phyloP scores from a whole-genome alignment of 140 eudicot species.

The Ambrosia hybrid region DNA sequence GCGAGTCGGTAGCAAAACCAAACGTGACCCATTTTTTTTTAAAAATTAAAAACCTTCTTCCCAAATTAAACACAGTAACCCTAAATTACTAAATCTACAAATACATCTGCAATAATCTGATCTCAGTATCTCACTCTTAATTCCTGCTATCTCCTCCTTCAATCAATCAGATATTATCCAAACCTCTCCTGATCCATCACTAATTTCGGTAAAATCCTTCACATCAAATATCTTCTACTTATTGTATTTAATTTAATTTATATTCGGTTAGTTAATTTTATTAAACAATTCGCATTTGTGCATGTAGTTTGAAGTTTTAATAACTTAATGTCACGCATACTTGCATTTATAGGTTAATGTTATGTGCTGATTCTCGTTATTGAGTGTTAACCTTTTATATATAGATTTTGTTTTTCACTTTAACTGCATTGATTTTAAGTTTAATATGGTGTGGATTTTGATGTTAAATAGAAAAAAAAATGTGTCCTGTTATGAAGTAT shows the following conservation, averaged over 20 bases:
- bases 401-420: not conserved
- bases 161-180: conserved; percentile 1
- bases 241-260: not conserved
- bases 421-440: not conserved
- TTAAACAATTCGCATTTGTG: not conserved
- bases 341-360: conserved; percentile 17
- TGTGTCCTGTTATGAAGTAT: not conserved
- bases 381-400: not conserved
- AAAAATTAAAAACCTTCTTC: conserved; percentile 16
- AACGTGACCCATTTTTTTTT: not conserved
- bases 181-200: conserved; percentile 5
- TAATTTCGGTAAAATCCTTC: conserved; percentile 21
- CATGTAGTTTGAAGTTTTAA: not conserved
- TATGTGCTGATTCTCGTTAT: conserved; percentile 11
- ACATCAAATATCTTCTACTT: conserved; percentile 13
- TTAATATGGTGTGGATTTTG: conserved; percentile 2
- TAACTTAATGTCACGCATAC: not conserved
- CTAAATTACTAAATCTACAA: conserved; percentile 17
- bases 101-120: conserved; percentile 17
- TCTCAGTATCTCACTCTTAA: conserved; percentile 12
- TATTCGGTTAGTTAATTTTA: not conserved
- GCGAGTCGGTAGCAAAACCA: not conserved
- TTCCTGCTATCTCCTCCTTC: conserved; percentile 11
- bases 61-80: conserved; percentile 29
- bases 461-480: not conserved